Evolutionary conservation across 2,329 filamentous ascomycete genomes (phyloP), one percentile per base, ranked within the genome.

Genomic region (Sporothrix humicola): DNA sequence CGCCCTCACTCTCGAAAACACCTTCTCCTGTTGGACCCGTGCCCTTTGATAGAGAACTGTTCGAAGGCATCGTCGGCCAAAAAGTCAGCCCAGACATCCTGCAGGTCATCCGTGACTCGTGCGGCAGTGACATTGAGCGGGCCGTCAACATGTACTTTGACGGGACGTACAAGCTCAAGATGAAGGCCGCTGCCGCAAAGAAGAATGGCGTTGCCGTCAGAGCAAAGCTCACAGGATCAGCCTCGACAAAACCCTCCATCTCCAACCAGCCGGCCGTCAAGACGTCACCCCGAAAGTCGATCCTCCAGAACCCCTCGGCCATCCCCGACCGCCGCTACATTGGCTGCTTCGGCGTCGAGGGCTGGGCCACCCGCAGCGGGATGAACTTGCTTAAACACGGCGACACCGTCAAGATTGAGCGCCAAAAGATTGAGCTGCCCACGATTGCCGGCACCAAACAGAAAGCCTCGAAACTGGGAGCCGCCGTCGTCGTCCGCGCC

Each of bases 361-460:
- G 91, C 4, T 99, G 96, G 96, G 91, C 93, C 6, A 98, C 95
- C 3, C 90, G 91, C 78, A 98, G 94, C 80, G 95, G 95, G 0
- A 84, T 83, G 2, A 89, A 89, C 52, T 80, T 98, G 6, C 80
- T 99, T 37, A 92, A 90, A 76, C 92, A 97, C 78, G 94, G 93
- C 17, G 95, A 98, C 76, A 78, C 83, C n/a, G 90, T 99, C 73
- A 90, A 87, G 69, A 97, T 99, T 61, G 95, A 98, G 82, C 90
- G 96, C 59, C 90, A 94, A 74, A 95, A 92, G 81, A 90, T 92
- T 37, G 90, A 92, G 75, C 86, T 87, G 13, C 86, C 88, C 1
- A 74, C 56, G 17, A 70, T 74, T 76, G 74, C 85, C 79, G 82
- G 80, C 73, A 44, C 70, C 3, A 73, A 69, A 37, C 78, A 84